These are phyloP conservation scores for Phytophthora vignae DNA, from an alignment of 352 stramenopile genomes.

Conservation along the genomic window DNA sequence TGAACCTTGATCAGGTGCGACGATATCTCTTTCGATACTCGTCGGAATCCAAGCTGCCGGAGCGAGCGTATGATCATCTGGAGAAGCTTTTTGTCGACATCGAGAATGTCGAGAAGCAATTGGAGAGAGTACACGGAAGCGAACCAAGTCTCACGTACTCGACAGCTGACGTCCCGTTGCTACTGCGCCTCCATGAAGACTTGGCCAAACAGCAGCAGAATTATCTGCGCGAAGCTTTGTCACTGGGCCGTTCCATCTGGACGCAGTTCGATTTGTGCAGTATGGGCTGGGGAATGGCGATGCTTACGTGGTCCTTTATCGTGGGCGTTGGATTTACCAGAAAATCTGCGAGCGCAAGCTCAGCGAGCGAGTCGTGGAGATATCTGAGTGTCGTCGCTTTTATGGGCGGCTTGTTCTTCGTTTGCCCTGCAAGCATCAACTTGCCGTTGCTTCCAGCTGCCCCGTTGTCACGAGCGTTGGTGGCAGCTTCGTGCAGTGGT, in stretches of 20 bases:
- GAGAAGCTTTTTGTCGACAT: slow-evolving; percentile 63
- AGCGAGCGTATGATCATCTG: slow-evolving; percentile 62
- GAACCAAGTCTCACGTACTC: neutral
- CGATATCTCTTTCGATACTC: slow-evolving; percentile 81
- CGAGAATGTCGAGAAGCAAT: slow-evolving; percentile 33
- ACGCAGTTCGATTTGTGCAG: slow-evolving; percentile 87
- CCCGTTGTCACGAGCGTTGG: slow-evolving; percentile 37
- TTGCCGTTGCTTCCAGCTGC: slow-evolving; percentile 41
- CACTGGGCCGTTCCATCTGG: slow-evolving; percentile 81
- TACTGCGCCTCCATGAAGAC: slow-evolving; percentile 46
- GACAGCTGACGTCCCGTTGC: slow-evolving; percentile 39
- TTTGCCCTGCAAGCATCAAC: slow-evolving; percentile 31
- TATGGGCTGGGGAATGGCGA: slow-evolving; percentile 73
- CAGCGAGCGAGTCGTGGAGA: slow-evolving; percentile 10
- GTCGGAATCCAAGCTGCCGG: slow-evolving; percentile 67
- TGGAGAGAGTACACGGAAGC: slow-evolving; percentile 28
- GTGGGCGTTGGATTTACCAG: slow-evolving; percentile 20
- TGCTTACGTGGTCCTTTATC: slow-evolving; percentile 57
- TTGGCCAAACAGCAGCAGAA: slow-evolving; percentile 51
- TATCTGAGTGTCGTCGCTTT: slow-evolving; percentile 5
- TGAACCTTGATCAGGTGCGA: slow-evolving; percentile 90
- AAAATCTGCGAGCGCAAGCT: neutral
- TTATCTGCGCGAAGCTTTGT: slow-evolving; percentile 74
- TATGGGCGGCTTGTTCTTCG: slow-evolving; percentile 24
- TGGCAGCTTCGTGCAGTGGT: slow-evolving; percentile 28